Evolutionary conservation across 805 yeast genomes (phyloP).

Genomic region (Candida hungchunana): DNA sequence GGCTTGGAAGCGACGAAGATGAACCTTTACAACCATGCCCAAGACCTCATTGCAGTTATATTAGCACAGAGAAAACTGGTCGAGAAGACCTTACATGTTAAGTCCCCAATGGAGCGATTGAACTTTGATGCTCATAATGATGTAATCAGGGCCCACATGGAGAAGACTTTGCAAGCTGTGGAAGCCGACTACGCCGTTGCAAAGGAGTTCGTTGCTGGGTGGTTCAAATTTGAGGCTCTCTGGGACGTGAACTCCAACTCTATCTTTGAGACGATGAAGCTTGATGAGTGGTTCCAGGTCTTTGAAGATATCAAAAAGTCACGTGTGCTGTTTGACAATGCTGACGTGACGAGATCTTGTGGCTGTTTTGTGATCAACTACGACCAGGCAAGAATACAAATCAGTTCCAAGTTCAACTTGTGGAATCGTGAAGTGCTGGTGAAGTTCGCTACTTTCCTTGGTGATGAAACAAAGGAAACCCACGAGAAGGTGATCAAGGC

Average conservation of each 20-base stretch:
- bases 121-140: conserved; percentile 9
- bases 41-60: conserved; percentile 23
- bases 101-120: background rate
- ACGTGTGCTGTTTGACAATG: conserved; percentile 46
- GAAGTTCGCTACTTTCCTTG: conserved; percentile 38
- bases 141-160: conserved; percentile 16
- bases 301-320: conserved; percentile 40
- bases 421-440: conserved; percentile 49
- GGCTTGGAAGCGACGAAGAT: conserved; percentile 35
- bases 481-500: conserved; percentile 30
- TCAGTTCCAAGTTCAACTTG: conserved; percentile 49
- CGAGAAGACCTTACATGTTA: conserved; percentile 16
- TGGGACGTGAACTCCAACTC: conserved; percentile 52
- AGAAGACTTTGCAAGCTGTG: conserved; percentile 26
- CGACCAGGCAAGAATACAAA: conserved; percentile 49
- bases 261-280: conserved; percentile 32
- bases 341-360: conserved; percentile 35
- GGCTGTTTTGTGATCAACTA: conserved; percentile 44
- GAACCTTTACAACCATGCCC: conserved; percentile 25
- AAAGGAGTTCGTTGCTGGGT: conserved; percentile 37
- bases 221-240: conserved; percentile 53
- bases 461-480: conserved; percentile 27
- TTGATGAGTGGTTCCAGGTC: conserved; percentile 45
- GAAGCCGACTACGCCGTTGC: conserved; percentile 32
- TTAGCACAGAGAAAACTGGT: conserved; percentile 26